Evolutionary conservation across 1,284 basidiomycete species (phyloP).

Genomic region (Malassezia furfur): DNA sequence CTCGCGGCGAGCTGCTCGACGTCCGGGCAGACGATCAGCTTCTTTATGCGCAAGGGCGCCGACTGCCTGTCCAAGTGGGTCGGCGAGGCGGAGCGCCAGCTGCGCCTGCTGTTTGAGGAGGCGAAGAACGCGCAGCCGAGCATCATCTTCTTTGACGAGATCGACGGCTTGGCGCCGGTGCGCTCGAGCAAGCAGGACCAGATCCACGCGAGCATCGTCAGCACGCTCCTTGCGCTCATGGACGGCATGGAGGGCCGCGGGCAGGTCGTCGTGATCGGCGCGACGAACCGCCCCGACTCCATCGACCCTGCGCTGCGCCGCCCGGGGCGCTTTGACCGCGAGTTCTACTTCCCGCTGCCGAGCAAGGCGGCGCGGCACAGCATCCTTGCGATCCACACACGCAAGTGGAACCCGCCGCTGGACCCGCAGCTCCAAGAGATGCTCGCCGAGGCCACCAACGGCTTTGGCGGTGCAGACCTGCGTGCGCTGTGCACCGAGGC

Average conservation of each 20-base stretch:
- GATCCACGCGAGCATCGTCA: conserved; percentile 95
- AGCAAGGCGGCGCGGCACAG: conserved; percentile 71
- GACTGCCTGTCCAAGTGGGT: conserved; percentile 99
- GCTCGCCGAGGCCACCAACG: conserved; percentile 83
- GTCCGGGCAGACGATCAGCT: conserved; percentile 81
- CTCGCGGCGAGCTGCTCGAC: conserved; percentile 85
- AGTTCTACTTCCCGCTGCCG: conserved; percentile 95
- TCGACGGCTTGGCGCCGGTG: conserved; percentile 94
- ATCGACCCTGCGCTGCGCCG: conserved; percentile 89
- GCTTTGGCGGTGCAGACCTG: conserved; percentile 93
- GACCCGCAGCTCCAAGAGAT: conserved; percentile 59
- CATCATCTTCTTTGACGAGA: conserved; percentile 97
- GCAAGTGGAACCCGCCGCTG: conserved; percentile 77
- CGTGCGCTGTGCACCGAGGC: conserved; percentile 69
- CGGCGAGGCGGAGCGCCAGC: conserved; percentile 92
- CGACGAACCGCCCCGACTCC: conserved; percentile 92
- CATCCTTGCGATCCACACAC: conserved; percentile 86
- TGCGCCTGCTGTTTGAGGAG: conserved; percentile 91
- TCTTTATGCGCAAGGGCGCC: conserved; percentile 99
- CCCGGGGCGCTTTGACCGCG: conserved; percentile 91
- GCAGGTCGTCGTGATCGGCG: conserved; percentile 95
- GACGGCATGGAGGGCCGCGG: conserved; percentile 96
- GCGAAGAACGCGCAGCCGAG: conserved; percentile 83
- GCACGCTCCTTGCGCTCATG: conserved; percentile 91
- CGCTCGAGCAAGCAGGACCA: conserved; percentile 97